phyloP scores from a whole-genome alignment of 495 filamentous ascomycete genomes.

The Tetracladium setigerum region DNA sequence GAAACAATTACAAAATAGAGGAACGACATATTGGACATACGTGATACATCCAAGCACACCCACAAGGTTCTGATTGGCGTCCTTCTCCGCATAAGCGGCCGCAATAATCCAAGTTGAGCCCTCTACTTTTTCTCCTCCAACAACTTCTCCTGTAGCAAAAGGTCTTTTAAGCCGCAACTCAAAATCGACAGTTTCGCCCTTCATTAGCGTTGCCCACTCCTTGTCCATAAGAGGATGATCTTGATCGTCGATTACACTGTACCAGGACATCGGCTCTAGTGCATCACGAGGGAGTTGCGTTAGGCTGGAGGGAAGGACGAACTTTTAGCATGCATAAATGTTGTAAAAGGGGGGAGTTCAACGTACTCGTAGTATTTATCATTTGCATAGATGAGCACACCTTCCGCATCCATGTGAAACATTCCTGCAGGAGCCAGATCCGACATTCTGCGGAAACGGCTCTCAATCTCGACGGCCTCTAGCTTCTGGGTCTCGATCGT shows the following conservation, averaged over 20 bases:
- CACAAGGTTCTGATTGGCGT: neutral
- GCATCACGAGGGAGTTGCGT: conserved; percentile 3
- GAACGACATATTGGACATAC: neutral
- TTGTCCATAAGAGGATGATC: conserved; percentile 7
- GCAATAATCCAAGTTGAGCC: neutral
- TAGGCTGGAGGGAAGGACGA: neutral
- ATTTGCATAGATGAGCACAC: conserved; percentile 9
- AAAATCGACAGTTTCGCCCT: neutral
- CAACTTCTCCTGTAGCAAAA: neutral
- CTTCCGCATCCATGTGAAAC: neutral
- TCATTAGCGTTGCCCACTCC: conserved; percentile 6
- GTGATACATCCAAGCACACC: neutral
- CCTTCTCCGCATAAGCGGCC: neutral
- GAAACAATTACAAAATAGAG: too few species aligned
- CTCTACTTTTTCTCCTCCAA: neutral
- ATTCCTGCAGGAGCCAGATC: neutral
- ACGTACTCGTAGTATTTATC: conserved; percentile 9
- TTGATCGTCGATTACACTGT: conserved; percentile 3
- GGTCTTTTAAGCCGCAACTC: conserved; percentile 5
- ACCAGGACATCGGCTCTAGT: conserved; percentile 6
- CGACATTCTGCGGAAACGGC: neutral
- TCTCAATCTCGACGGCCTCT: conserved; percentile 6
- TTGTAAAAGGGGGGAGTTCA: neutral
- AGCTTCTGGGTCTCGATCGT: conserved; percentile 3
- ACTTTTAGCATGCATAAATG: too few species aligned